Evolutionary conservation across 306 rosid species (phyloP).

Genomic region (Ormosia semicastrata): DNA sequence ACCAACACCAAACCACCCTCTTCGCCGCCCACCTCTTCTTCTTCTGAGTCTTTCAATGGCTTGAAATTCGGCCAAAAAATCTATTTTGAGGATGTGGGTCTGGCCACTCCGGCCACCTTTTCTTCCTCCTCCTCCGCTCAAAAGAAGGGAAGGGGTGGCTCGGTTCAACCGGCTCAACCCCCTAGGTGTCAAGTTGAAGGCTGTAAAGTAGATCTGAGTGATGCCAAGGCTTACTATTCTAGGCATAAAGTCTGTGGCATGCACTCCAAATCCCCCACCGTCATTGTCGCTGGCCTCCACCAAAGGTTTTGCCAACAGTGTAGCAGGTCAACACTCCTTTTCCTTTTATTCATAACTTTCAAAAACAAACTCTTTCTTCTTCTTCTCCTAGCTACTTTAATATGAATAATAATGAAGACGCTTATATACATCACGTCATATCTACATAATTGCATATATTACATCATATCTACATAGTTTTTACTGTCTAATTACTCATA

Average conservation of each 20-base stretch:
- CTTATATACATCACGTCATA: too few relatives aligned
- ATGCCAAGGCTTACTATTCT: conserved; percentile 86
- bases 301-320: conserved; percentile 99
- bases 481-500: too few relatives aligned
- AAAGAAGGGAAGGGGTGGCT: conserved; percentile 48
- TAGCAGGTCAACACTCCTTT: conserved; percentile 54
- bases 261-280: conserved; percentile 87
- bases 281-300: conserved; percentile 66
- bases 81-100: conserved; percentile 71
- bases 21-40: neutral
- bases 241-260: conserved; percentile 82
- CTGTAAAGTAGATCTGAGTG: conserved; percentile 81
- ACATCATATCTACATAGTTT: too few relatives aligned
- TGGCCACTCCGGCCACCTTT: conserved; percentile 28
- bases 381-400: neutral
- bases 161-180: conserved; percentile 48
- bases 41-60: conserved; percentile 57
- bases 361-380: neutral
- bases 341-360: neutral
- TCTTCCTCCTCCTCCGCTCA: conserved; percentile 40
- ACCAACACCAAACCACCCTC: conserved; percentile 53
- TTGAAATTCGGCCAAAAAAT: conserved; percentile 72
- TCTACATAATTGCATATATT: too few relatives aligned
- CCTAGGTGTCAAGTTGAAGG: conserved; percentile 98
- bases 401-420: too few relatives aligned